phyloP scores from a whole-genome alignment of 202 grass and related monocot genomes.

The Setaria italica region DNA sequence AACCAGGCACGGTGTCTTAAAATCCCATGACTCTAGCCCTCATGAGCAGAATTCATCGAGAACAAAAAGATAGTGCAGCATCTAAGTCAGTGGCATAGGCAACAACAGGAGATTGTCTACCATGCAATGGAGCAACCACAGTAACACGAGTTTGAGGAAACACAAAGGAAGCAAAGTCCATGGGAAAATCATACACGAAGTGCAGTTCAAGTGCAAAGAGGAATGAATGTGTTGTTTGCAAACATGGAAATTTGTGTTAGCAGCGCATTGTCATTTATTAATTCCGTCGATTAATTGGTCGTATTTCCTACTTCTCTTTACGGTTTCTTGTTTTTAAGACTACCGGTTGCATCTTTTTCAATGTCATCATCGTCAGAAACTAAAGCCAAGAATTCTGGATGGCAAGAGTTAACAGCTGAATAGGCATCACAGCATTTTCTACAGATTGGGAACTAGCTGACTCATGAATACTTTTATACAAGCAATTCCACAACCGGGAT shows the following conservation, averaged over 20 bases:
- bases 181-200: neutral
- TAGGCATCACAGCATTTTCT: neutral
- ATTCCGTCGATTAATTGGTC: neutral
- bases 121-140: neutral
- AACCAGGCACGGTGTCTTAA: neutral
- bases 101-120: neutral
- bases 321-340: neutral
- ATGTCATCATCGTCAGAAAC: neutral
- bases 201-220: neutral
- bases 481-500: constrained; percentile 28
- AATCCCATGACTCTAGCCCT: neutral
- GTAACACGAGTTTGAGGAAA: neutral
- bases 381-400: neutral
- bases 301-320: neutral
- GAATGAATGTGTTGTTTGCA: neutral
- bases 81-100: neutral
- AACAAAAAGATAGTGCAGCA: neutral
- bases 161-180: neutral
- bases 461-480: neutral
- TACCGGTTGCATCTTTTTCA: neutral
- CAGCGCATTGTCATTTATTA: neutral
- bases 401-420: neutral
- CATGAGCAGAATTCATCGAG: neutral
- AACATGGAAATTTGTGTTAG: neutral
- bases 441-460: neutral